A percentile compares a stretch with the other conserved stretches of the same genome.
Evolutionary conservation across 371 early-diverging fungal species (phyloP).

Genomic region (Fennellomyces sp.): DNA sequence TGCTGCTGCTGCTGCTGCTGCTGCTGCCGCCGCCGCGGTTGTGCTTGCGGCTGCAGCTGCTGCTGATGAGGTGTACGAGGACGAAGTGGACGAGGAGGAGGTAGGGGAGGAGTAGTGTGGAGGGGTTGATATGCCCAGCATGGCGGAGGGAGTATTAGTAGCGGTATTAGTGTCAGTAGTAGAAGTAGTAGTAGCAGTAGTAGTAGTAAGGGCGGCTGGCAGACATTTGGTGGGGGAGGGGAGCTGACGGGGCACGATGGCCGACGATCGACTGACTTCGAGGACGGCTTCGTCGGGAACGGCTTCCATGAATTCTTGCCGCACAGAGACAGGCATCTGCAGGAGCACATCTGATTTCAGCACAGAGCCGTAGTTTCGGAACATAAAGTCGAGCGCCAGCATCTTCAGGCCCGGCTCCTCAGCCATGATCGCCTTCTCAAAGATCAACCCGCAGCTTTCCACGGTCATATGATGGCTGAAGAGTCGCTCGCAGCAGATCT

Average conservation of each 20-base stretch:
- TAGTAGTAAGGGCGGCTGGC: not conserved
- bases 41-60: not conserved
- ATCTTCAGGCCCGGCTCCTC: conserved; percentile 59
- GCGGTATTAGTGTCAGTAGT: not conserved
- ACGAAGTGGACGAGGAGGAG: not conserved
- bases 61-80: not conserved
- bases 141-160: not conserved
- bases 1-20: not conserved
- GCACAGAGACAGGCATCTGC: conserved; percentile 39
- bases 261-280: conserved; percentile 26
- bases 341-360: conserved; percentile 53
- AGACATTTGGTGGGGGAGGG: not conserved
- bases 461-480: conserved; percentile 53
- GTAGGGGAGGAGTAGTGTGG: conserved; percentile 1
- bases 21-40: not conserved
- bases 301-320: conserved; percentile 44
- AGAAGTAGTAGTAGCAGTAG: not conserved
- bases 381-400: conserved; percentile 59
- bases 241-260: not conserved
- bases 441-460: conserved; percentile 55
- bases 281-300: conserved; percentile 49
- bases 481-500: conserved; percentile 57
- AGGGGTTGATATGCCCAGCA: not conserved
- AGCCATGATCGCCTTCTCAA: conserved; percentile 60
- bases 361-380: conserved; percentile 54